These are phyloP conservation scores for Avicennia marina DNA, from an alignment of 257 asterid species.

Conservation along the genomic window DNA sequence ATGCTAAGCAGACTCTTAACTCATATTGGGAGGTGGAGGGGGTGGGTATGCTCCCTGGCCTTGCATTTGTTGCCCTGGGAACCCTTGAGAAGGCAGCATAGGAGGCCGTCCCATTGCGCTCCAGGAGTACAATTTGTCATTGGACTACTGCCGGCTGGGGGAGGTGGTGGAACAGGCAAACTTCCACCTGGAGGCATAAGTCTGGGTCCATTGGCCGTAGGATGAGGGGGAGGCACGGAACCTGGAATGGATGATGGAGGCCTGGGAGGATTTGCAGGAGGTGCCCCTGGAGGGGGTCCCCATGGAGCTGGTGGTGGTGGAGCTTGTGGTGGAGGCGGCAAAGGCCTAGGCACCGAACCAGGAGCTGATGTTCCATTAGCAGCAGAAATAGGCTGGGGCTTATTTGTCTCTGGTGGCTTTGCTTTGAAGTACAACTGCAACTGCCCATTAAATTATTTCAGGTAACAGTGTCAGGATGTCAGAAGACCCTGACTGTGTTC, in stretches of 20 bases:
- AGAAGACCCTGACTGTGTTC: too few species aligned
- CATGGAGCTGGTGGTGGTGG: conserved; percentile 74
- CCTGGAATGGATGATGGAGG: conserved; percentile 42
- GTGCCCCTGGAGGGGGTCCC: conserved; percentile 52
- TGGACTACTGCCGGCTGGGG: conserved; percentile 50
- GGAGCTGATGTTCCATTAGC: conserved; percentile 58
- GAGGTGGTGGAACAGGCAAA: conserved; percentile 94
- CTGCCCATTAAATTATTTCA: too few species aligned
- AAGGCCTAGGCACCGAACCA: conserved; percentile 44
- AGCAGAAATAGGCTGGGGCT: conserved; percentile 48
- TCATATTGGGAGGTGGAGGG: conserved; percentile 80
- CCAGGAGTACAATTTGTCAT: conserved; percentile 86
- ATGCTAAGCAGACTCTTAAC: conserved; percentile 22
- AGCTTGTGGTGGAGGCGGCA: conserved; percentile 75
- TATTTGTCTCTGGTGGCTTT: conserved; percentile 74
- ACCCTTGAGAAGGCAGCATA: conserved; percentile 72
- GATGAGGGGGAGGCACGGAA: conserved; percentile 60
- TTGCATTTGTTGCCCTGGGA: conserved; percentile 65
- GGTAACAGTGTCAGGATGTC: too few species aligned
- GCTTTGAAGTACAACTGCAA: conserved; percentile 53
- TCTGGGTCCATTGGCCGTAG: conserved; percentile 75
- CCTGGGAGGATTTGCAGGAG: conserved; percentile 48
- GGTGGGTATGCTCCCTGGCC: conserved; percentile 55
- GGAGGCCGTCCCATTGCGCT: conserved; percentile 75
- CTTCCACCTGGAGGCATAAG: conserved; percentile 96